A percentile compares a stretch with the other conserved stretches of the same genome.
Conservation (phyloP, 352 stramenopile genomes). For the Globisporangium cylindrosporum region DNA sequence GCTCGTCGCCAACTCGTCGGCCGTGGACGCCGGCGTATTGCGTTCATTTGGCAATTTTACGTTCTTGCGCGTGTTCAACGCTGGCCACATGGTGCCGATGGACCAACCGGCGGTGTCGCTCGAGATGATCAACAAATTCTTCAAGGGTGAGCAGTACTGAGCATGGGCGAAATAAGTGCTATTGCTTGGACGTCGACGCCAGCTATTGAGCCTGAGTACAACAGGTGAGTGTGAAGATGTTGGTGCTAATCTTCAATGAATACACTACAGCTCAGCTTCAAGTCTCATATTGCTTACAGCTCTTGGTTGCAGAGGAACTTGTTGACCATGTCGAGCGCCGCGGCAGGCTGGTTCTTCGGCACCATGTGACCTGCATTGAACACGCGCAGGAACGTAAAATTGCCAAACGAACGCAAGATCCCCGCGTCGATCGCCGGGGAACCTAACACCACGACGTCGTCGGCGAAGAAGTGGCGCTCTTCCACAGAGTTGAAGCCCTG, state of each 20-base stretch:
- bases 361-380: slow-evolving; percentile 94
- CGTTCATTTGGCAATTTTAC: slow-evolving; percentile 39
- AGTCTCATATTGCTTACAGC: no score
- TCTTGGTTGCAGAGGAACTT: slow-evolving; percentile 60
- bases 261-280: no score
- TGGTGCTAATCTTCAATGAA: no score
- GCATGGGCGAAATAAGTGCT: background rate
- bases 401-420: slow-evolving; percentile 39
- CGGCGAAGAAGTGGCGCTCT: slow-evolving; percentile 12
- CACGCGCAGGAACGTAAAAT: slow-evolving; percentile 92
- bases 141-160: slow-evolving; percentile 30
- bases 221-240: no score
- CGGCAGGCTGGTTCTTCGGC: slow-evolving; percentile 87
- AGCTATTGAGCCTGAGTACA: no score
- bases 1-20: slow-evolving; percentile 15
- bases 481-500: slow-evolving; percentile 53
- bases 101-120: slow-evolving; percentile 40
- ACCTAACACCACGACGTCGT: background rate
- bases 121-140: slow-evolving; percentile 53
- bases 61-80: slow-evolving; percentile 50
- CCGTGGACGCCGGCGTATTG: slow-evolving; percentile 29
- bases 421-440: slow-evolving; percentile 15
- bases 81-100: slow-evolving; percentile 57
- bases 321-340: slow-evolving; percentile 90
- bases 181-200: no score